phyloP scores from a whole-genome alignment of 257 asterid species.

The Solanum sejunctum region DNA sequence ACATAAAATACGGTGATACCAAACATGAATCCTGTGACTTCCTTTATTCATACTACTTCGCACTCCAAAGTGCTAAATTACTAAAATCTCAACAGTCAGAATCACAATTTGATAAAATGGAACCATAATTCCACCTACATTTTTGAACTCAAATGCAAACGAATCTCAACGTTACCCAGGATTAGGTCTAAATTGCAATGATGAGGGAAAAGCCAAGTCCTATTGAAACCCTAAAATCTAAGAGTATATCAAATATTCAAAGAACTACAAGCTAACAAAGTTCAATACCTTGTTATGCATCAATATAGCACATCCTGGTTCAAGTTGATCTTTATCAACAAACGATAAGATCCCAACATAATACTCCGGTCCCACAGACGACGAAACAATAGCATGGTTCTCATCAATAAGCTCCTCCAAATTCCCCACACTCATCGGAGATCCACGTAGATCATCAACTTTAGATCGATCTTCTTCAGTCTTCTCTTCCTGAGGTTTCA shows the following conservation, averaged over 20 bases:
- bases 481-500: constrained; percentile 48
- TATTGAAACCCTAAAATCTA: neutral
- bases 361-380: constrained; percentile 87
- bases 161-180: neutral
- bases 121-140: neutral
- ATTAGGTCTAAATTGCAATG: neutral
- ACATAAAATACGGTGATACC: neutral
- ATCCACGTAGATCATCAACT: constrained; percentile 33
- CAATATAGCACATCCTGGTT: constrained; percentile 89
- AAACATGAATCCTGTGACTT: neutral
- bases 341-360: constrained; percentile 85
- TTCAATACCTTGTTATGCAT: constrained; percentile 79
- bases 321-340: constrained; percentile 91
- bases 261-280: neutral
- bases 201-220: neutral
- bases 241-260: neutral
- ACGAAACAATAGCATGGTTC: constrained; percentile 87
- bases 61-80: neutral
- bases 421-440: constrained; percentile 94
- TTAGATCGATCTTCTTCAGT: constrained; percentile 41
- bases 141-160: neutral
- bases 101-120: neutral
- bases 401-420: constrained; percentile 89
- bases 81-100: neutral
- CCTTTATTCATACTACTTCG: neutral